phyloP scores from a whole-genome alignment of 2,329 filamentous ascomycete genomes.

The Coniosporium tulheliwenetii region DNA sequence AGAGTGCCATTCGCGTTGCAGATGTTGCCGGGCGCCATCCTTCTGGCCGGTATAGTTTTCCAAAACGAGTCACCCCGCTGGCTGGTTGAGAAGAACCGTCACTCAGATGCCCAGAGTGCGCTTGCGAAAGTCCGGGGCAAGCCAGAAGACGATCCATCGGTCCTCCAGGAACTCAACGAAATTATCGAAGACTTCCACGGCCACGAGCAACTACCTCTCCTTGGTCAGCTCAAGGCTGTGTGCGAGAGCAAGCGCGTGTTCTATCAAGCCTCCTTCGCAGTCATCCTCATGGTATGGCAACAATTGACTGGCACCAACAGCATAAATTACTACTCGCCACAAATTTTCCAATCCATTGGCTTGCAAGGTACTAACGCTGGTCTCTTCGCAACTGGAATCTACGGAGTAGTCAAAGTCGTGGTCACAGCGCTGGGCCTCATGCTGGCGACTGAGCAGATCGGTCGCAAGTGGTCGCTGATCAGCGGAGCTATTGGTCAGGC shows the following conservation, averaged over 20 bases:
- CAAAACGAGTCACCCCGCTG: constrained; percentile 37
- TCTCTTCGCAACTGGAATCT: constrained; percentile 30
- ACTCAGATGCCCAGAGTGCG: constrained; percentile 26
- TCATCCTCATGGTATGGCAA: constrained; percentile 29
- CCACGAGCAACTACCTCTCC: constrained; percentile 23
- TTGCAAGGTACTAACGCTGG: constrained; percentile 20
- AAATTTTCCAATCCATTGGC: constrained; percentile 28
- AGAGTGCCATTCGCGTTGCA: constrained; percentile 36
- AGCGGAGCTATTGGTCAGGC: constrained; percentile 25
- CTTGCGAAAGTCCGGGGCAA: constrained; percentile 22
- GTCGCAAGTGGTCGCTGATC: constrained; percentile 28
- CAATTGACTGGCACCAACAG: constrained; percentile 17
- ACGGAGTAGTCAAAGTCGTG: constrained; percentile 30
- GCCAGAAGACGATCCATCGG: constrained; percentile 16
- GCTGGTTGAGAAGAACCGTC: constrained; percentile 35
- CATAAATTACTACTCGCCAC: constrained; percentile 27
- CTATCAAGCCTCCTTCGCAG: constrained; percentile 24
- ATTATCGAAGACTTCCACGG: constrained; percentile 25
- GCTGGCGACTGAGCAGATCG: constrained; percentile 28
- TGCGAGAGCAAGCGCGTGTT: constrained; percentile 21
- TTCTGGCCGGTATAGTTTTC: constrained; percentile 33
- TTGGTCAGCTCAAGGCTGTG: constrained; percentile 20
- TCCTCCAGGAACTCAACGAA: constrained; percentile 25
- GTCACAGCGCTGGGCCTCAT: constrained; percentile 26
- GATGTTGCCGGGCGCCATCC: constrained; percentile 34